Conservation (phyloP, 2,329 filamentous ascomycete genomes). For the Didymella lethalis region DNA sequence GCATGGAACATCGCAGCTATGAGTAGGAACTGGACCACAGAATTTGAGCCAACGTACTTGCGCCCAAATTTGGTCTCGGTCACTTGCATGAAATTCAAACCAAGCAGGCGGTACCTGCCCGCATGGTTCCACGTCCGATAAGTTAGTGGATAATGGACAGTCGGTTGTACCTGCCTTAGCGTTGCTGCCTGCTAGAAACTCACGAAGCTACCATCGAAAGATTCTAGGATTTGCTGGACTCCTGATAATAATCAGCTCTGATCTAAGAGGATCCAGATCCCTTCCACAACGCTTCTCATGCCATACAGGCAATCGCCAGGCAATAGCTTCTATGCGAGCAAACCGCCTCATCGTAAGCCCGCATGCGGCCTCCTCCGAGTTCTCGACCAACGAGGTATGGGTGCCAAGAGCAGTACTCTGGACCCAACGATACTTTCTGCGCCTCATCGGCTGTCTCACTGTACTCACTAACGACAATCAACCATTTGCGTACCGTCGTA, state of each 20-base stretch:
- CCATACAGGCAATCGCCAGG: neutral
- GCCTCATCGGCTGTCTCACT: conserved; percentile 7
- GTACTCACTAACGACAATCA: neutral
- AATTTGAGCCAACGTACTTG: no score
- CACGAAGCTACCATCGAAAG: neutral
- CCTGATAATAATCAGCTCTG: neutral
- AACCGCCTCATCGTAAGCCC: neutral
- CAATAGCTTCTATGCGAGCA: no score
- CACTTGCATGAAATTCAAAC: neutral
- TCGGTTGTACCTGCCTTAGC: conserved; percentile 5
- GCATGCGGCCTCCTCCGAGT: neutral
- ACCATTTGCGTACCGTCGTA: neutral
- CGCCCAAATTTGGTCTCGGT: neutral
- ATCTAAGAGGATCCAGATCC: neutral
- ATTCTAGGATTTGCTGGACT: neutral
- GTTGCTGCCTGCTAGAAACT: neutral
- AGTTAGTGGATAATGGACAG: neutral
- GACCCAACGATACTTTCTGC: conserved; percentile 3
- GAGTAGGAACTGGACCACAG: no score
- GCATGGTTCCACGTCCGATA: neutral
- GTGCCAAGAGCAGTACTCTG: conserved; percentile 9
- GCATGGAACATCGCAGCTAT: no score
- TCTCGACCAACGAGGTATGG: neutral
- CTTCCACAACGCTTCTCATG: neutral
- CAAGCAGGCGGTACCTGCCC: neutral